Percentiles rank a stretch among this genome's conserved stretches.
These are phyloP conservation scores for Cryptosporidium ryanae DNA, from an alignment of 169 alveolate genomes.

Conservation along the genomic window DNA sequence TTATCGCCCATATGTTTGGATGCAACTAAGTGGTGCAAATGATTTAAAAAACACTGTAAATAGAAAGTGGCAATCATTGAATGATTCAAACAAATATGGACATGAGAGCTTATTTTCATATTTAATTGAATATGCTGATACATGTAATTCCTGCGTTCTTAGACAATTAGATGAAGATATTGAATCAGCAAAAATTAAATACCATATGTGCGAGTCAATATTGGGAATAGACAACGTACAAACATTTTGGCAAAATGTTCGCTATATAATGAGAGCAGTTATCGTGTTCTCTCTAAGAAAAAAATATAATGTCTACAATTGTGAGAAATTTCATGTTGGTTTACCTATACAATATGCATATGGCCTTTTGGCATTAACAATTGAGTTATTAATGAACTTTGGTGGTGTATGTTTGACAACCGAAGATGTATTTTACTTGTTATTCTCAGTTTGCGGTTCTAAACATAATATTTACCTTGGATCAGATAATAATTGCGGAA, in stretches of 20 bases:
- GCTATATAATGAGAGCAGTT: constrained; percentile 62
- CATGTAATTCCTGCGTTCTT: constrained; percentile 71
- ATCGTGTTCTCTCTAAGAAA: constrained; percentile 65
- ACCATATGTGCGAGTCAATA: constrained; percentile 71
- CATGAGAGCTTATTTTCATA: constrained; percentile 70
- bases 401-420: constrained; percentile 66
- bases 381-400: constrained; percentile 64
- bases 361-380: constrained; percentile 57
- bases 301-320: constrained; percentile 55
- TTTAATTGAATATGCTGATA: constrained; percentile 72
- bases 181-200: constrained; percentile 60
- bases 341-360: constrained; percentile 69
- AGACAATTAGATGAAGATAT: constrained; percentile 69
- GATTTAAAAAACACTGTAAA: constrained; percentile 49
- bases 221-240: constrained; percentile 72
- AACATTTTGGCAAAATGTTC: constrained; percentile 68
- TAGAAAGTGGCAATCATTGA: constrained; percentile 64
- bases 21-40: constrained; percentile 73
- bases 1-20: constrained; percentile 72
- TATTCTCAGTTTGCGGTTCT: constrained; percentile 68
- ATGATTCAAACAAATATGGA: constrained; percentile 69
- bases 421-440: constrained; percentile 62
- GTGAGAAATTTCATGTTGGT: constrained; percentile 74
- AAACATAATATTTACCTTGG: constrained; percentile 29
- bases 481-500: not conserved